Base-by-base conservation (phyloP, 2,329 filamentous ascomycete genomes). In the Aspergillus eucalypticola region DNA sequence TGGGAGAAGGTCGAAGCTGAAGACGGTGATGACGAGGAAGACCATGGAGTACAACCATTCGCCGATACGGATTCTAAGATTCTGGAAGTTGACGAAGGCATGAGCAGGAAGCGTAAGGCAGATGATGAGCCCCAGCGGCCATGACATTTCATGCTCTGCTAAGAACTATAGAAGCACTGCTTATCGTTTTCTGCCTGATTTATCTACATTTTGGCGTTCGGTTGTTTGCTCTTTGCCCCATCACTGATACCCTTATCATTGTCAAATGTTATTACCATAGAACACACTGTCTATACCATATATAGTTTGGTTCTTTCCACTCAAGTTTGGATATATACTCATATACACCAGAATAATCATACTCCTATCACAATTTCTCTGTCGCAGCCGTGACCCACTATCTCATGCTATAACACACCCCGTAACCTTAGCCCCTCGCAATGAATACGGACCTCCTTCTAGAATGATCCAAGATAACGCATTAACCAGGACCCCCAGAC, bases 1-100 rank as follows among this genome's bases (percentile, higher is more conserved):
- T 78, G 76, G 76, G 76, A 78, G 58, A 78, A 77, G 60, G 70
- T 79, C 13, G 75, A 78, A 59, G 70, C 66, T 1, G 71, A 75
- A 39, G 75, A 78, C 51, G 70, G 61, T 8, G 71, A 73, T 8
- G 71, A 73, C 29, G 59, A 66, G 5, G 74, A 70, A 27, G 69
- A 73, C 23, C 69, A 73, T 53, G 73, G 70, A 2, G 66, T 75
- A 8, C 69, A 71, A 48, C 64, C 66, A 23, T 63, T 78, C 38
- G 64, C 67, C 13, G 76, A 74, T 4, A 77, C 75, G 11, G 76
- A 74, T 5, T 78, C 75, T 21, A 71, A 64, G 39, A 56, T 71
- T 11, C 52, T 75, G 19, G 71, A 76, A 39, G 38, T 48, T 15
- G 61, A 69, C 46, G 61, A 71, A 48, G 41, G 66, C 42, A 10